Evolutionary conservation across 345 rosid genomes (phyloP).

Genomic region (Turritis glabra): DNA sequence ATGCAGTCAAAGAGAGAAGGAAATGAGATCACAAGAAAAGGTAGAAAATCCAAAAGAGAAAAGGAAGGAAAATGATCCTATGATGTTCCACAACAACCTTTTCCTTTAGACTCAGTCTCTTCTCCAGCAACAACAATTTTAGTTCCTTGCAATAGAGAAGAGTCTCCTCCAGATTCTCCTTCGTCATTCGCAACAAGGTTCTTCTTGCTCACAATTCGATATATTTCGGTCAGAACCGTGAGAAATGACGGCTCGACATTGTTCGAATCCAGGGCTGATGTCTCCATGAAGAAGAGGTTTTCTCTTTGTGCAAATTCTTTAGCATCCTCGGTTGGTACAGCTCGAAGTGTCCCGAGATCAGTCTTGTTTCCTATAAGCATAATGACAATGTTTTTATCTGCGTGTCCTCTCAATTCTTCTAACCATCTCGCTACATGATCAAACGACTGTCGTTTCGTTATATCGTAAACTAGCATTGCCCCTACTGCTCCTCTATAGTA

Average conservation of each 20-base stretch:
- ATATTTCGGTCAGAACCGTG: conserved; percentile 62
- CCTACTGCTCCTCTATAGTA: conserved; percentile 81
- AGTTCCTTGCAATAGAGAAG: conserved; percentile 63
- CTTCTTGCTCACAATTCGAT: conserved; percentile 68
- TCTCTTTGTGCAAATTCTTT: conserved; percentile 85
- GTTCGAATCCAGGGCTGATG: conserved; percentile 69
- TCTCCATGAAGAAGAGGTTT: conserved; percentile 78
- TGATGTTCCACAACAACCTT: conserved; percentile 52
- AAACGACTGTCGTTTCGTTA: conserved; percentile 78
- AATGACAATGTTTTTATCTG: conserved; percentile 70
- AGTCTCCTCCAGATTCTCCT: conserved; percentile 39
- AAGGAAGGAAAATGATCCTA: background rate
- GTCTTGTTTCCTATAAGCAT: conserved; percentile 83
- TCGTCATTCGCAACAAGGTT: conserved; percentile 53
- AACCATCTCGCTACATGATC: conserved; percentile 82
- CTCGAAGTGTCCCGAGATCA: conserved; percentile 66
- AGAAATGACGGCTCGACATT: conserved; percentile 76
- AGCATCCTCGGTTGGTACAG: conserved; percentile 72
- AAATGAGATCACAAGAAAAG: background rate
- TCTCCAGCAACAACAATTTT: conserved; percentile 59
- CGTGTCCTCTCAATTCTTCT: conserved; percentile 78
- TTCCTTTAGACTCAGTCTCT: conserved; percentile 42
- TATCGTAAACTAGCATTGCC: conserved; percentile 80
- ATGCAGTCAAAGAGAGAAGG: conserved; percentile 1
- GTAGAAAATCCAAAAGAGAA: background rate